Evolutionary conservation across 768 basidiomycete genomes (phyloP), one percentile per base, ranked within the genome.

Genomic region (Trametes sanguinea): DNA sequence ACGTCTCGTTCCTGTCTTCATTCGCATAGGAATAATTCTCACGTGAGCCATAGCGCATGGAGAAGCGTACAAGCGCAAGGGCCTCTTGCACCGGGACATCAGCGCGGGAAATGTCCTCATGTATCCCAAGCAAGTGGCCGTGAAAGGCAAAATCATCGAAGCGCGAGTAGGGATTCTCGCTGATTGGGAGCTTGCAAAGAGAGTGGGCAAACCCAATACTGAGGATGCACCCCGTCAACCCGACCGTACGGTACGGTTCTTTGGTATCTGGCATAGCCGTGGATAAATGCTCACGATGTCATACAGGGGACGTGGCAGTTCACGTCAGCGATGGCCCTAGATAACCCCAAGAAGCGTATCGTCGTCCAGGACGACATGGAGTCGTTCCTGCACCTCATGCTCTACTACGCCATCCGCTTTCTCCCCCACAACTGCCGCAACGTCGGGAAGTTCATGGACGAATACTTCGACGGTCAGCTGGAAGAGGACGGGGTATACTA

Each of bases 241-340:
- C 7, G 54, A 40, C 17, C 47, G 54, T 14, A 57, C 48, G 13
- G 60, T 27, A n/a, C 6, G 1, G 1, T 35, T n/a, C 11, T 10
- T 22, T 16, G 1, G 9, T 2, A n/a, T 55, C 22, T n/a, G 22
- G 4, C 8, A 27, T 22, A 17, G 7, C 5, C 17, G 14, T 7
- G 9, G 22, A 39, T 33, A 54, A 47, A 5, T 27, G 0, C 4
- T 29, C 8, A 43, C 6, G 11, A 37, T 37, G 35, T 11, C 35
- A 37, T 39, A 27, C 42, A 62, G 61, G 54, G 61, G 30, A 62
- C 61, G 14, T 62, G 61, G 61, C 40, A 57, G 30, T 62, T 57
- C 51, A 22, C 56, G 40, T 62, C 61, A 6, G 54, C 45, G 6
- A 46, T 22, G 8, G 14, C n/a, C 0, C 47, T 62, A 17, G 22